These are phyloP conservation scores for Ustilago nuda DNA, from an alignment of 1,284 basidiomycete species.

Conservation along the genomic window DNA sequence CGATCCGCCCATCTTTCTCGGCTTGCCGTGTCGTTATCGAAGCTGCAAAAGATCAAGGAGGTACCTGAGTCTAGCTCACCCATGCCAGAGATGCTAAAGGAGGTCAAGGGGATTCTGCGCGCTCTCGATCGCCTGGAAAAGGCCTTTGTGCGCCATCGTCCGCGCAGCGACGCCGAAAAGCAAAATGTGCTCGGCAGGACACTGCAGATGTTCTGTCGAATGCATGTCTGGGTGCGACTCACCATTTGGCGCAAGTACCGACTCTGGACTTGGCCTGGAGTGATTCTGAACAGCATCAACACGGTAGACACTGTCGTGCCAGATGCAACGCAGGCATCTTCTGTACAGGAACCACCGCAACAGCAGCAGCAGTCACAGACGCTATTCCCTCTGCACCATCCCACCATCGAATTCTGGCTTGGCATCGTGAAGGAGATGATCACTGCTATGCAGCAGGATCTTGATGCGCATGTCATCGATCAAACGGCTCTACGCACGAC, in stretches of 20 bases:
- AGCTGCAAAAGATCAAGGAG: conserved; percentile 32
- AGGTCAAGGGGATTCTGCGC: conserved; percentile 18
- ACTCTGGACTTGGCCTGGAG: conserved; percentile 22
- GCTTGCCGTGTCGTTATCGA: conserved; percentile 23
- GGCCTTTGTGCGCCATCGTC: conserved; percentile 42
- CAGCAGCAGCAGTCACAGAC: conserved; percentile 1
- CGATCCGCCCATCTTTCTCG: conserved; percentile 39
- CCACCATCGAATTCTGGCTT: conserved; percentile 48
- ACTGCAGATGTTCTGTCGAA: conserved; percentile 50
- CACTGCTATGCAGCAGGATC: conserved; percentile 25
- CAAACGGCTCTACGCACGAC: conserved; percentile 20
- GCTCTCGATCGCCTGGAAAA: conserved; percentile 36
- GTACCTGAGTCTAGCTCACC: conserved; percentile 12
- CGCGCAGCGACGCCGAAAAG: conserved; percentile 30
- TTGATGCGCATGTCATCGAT: conserved; percentile 38
- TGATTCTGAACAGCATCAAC: background rate
- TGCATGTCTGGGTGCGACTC: conserved; percentile 53
- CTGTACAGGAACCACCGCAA: background rate
- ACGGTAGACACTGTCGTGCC: background rate
- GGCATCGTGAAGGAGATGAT: conserved; percentile 34
- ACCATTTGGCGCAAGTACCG: conserved; percentile 49
- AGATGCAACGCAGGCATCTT: background rate
- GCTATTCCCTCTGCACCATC: conserved; percentile 30
- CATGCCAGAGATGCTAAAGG: conserved; percentile 18
- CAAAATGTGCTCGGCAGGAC: conserved; percentile 42